These are phyloP conservation scores for Taiozyma onychis DNA, from an alignment of 1,139 yeast genomes.

Conservation along the genomic window DNA sequence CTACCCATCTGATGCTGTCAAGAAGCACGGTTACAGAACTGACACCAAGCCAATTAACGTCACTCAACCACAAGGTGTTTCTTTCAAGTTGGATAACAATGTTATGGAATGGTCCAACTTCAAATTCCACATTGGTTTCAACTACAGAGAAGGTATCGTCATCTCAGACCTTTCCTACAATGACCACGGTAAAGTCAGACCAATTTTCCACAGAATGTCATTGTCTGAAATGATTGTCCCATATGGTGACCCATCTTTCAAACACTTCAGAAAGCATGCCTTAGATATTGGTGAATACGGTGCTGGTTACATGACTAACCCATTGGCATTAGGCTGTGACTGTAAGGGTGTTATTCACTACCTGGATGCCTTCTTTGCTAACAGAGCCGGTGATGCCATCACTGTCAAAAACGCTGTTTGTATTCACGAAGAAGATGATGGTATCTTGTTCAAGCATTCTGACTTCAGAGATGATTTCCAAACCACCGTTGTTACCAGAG, in stretches of 20 bases:
- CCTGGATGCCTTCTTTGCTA: conserved; percentile 68
- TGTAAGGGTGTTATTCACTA: conserved; percentile 83
- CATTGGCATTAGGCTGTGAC: conserved; percentile 73
- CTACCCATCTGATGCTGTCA: conserved; percentile 58
- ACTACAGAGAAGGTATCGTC: conserved; percentile 81
- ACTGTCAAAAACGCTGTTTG: conserved; percentile 74
- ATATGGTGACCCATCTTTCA: conserved; percentile 73
- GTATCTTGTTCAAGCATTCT: conserved; percentile 72
- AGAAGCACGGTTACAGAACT: conserved; percentile 56
- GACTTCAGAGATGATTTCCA: conserved; percentile 78
- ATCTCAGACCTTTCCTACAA: conserved; percentile 67
- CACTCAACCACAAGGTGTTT: conserved; percentile 78
- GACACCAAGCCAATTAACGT: conserved; percentile 60
- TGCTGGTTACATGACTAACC: conserved; percentile 81
- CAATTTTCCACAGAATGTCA: conserved; percentile 73
- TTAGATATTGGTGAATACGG: conserved; percentile 85
- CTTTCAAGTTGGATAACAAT: conserved; percentile 64
- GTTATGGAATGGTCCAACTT: conserved; percentile 74
- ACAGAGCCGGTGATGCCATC: conserved; percentile 60
- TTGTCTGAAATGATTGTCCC: conserved; percentile 83
- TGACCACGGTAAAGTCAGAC: conserved; percentile 67
- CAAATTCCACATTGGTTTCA: conserved; percentile 73
- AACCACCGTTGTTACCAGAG: conserved; percentile 70
- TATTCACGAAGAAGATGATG: conserved; percentile 83
- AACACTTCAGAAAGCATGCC: conserved; percentile 82